Conservation (phyloP, 768 basidiomycete genomes). For the Lentinula sp. region DNA sequence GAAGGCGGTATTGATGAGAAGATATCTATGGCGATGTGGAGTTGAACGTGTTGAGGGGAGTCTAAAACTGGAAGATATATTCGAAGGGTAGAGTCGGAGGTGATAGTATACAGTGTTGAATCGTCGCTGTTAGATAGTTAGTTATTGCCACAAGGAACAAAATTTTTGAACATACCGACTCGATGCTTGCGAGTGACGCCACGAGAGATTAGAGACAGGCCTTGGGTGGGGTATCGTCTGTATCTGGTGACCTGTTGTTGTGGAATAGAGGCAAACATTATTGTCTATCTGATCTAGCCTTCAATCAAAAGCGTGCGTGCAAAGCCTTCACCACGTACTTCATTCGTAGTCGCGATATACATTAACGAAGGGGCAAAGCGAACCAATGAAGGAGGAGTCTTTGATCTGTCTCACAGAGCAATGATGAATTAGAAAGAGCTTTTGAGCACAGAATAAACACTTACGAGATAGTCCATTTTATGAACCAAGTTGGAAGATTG, state of each 20-base stretch:
- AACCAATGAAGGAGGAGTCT: slow-evolving; percentile 47
- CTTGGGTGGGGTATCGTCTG: slow-evolving; percentile 71
- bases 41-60: slow-evolving; percentile 75
- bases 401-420: slow-evolving; percentile 7
- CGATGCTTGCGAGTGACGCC: slow-evolving; percentile 66
- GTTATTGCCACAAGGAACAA: neutral
- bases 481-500: slow-evolving; percentile 77
- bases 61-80: slow-evolving; percentile 88
- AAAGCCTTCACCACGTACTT: slow-evolving; percentile 29
- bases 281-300: slow-evolving; percentile 41
- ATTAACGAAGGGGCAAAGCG: slow-evolving; percentile 74
- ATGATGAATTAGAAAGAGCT: neutral
- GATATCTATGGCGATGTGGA: slow-evolving; percentile 74
- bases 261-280: slow-evolving; percentile 60
- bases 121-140: slow-evolving; percentile 46
- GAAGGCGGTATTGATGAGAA: slow-evolving; percentile 51
- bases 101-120: slow-evolving; percentile 76
- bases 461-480: slow-evolving; percentile 69
- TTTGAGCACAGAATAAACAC: slow-evolving; percentile 10
- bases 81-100: slow-evolving; percentile 74
- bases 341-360: slow-evolving; percentile 61
- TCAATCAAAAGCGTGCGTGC: neutral
- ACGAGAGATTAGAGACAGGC: slow-evolving; percentile 61
- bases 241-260: slow-evolving; percentile 61
- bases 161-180: slow-evolving; percentile 46